Conservation (phyloP, 164 flowering plant species). For the Protea cynaroides region DNA sequence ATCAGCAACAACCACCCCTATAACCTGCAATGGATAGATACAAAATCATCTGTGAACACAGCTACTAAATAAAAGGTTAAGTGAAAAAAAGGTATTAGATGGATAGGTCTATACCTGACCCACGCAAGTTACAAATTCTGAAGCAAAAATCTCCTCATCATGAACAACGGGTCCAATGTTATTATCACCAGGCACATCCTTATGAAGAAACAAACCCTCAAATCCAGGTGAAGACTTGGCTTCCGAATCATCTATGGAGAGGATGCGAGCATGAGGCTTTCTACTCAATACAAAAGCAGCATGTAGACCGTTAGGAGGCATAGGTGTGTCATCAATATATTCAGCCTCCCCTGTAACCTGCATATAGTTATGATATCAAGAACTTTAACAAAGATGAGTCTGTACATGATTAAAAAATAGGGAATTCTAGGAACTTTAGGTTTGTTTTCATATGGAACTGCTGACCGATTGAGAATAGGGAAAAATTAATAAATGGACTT, state of each 20-base stretch:
- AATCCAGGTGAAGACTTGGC: slow-evolving; percentile 76
- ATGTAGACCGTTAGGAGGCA: slow-evolving; percentile 72
- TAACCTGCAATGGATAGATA: slow-evolving; percentile 40
- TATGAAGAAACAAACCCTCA: slow-evolving; percentile 68
- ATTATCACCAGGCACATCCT: slow-evolving; percentile 76
- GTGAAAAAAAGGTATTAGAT: not conserved
- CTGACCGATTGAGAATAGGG: no score
- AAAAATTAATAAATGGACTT: no score
- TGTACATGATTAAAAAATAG: no score
- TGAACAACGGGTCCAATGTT: slow-evolving; percentile 55
- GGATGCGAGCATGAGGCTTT: slow-evolving; percentile 84
- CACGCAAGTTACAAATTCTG: slow-evolving; percentile 79
- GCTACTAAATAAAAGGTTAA: not conserved
- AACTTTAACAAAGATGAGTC: not conserved
- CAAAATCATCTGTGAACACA: not conserved
- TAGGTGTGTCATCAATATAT: slow-evolving; percentile 72
- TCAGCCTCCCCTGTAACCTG: slow-evolving; percentile 95
- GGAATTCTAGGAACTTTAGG: no score
- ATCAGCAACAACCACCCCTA: slow-evolving; percentile 92
- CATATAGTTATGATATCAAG: slow-evolving; percentile 8
- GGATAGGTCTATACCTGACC: slow-evolving; percentile 62
- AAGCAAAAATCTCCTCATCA: slow-evolving; percentile 89
- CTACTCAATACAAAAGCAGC: slow-evolving; percentile 75
- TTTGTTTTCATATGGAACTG: no score
- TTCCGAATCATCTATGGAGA: slow-evolving; percentile 63